Percentiles rank a stretch among this genome's conserved stretches.
Conservation (phyloP, 768 basidiomycete genomes). For the Leucogyrophana mollusca region DNA sequence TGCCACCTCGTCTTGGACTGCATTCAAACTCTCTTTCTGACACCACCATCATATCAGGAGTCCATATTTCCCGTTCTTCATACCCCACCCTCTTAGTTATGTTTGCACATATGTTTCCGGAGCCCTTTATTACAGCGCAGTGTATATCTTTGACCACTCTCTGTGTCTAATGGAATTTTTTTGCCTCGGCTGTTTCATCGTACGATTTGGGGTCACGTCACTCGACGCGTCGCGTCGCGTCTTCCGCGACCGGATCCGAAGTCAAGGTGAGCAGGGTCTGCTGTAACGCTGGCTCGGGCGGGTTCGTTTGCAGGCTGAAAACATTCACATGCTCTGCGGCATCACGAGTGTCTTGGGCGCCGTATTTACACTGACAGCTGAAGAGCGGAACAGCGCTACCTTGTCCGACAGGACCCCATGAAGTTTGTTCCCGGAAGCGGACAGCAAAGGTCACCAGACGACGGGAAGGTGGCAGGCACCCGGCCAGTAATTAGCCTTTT, state of each 20-base stretch:
- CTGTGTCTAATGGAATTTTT: slow-evolving; percentile 10
- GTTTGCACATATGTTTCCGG: slow-evolving; percentile 17
- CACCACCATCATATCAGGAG: slow-evolving; percentile 17
- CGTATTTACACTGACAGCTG: background rate
- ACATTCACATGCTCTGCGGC: too few species aligned
- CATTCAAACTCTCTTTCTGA: background rate
- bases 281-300: too few species aligned
- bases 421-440: too few species aligned
- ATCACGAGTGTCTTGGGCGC: background rate
- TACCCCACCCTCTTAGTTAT: slow-evolving; percentile 24
- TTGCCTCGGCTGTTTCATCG: background rate
- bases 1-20: too few species aligned
- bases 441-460: too few species aligned
- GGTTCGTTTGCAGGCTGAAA: too few species aligned
- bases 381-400: slow-evolving; percentile 1
- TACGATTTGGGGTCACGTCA: too few species aligned
- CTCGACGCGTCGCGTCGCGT: too few species aligned
- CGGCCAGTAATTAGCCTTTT: too few species aligned
- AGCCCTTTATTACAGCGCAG: slow-evolving; percentile 14
- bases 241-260: too few species aligned
- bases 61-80: slow-evolving; percentile 13
- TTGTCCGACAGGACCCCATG: background rate
- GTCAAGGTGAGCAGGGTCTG: too few species aligned
- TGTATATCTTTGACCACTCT: slow-evolving; percentile 18
- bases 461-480: too few species aligned